Percentiles rank a stretch among this genome's conserved stretches.
These are phyloP conservation scores for Aureobasidium sp. DNA, from an alignment of 2,329 filamentous ascomycete species.

Conservation along the genomic window DNA sequence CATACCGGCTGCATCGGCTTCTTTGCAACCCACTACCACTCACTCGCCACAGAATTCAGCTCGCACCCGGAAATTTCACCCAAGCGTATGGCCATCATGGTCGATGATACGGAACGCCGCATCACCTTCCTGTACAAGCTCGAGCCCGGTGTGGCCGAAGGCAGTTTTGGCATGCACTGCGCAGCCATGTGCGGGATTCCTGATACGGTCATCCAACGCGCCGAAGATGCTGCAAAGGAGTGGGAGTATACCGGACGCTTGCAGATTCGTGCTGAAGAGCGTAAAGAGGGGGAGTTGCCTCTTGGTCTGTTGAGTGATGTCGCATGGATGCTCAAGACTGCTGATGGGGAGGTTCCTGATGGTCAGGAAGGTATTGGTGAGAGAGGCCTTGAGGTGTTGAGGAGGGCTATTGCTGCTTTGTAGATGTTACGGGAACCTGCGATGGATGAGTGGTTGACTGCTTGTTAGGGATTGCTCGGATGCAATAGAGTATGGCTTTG, in stretches of 20 bases:
- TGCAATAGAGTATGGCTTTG: background rate
- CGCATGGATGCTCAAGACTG: slow-evolving; percentile 63
- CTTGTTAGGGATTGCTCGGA: background rate
- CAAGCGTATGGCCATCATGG: slow-evolving; percentile 88
- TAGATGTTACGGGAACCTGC: slow-evolving; percentile 27
- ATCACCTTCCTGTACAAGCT: slow-evolving; percentile 96
- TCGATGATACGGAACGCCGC: slow-evolving; percentile 74
- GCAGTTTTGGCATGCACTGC: slow-evolving; percentile 98
- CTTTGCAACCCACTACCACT: slow-evolving; percentile 97
- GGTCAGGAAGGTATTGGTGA: slow-evolving; percentile 37
- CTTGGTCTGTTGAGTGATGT: slow-evolving; percentile 85
- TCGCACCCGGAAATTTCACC: slow-evolving; percentile 80
- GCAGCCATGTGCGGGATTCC: slow-evolving; percentile 97
- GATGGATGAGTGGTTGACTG: background rate
- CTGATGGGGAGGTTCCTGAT: slow-evolving; percentile 30
- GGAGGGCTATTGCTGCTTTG: slow-evolving; percentile 50
- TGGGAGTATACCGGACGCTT: slow-evolving; percentile 94
- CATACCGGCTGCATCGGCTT: slow-evolving; percentile 92
- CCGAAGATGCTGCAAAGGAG: slow-evolving; percentile 78
- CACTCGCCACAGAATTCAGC: slow-evolving; percentile 82
- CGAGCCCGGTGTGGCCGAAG: slow-evolving; percentile 87
- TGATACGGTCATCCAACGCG: slow-evolving; percentile 70
- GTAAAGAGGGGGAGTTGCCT: slow-evolving; percentile 72
- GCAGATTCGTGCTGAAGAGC: slow-evolving; percentile 65
- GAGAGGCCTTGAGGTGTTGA: slow-evolving; percentile 49